These are phyloP conservation scores for Boletus tylopilopsis DNA, from an alignment of 768 basidiomycete genomes.

Conservation along the genomic window DNA sequence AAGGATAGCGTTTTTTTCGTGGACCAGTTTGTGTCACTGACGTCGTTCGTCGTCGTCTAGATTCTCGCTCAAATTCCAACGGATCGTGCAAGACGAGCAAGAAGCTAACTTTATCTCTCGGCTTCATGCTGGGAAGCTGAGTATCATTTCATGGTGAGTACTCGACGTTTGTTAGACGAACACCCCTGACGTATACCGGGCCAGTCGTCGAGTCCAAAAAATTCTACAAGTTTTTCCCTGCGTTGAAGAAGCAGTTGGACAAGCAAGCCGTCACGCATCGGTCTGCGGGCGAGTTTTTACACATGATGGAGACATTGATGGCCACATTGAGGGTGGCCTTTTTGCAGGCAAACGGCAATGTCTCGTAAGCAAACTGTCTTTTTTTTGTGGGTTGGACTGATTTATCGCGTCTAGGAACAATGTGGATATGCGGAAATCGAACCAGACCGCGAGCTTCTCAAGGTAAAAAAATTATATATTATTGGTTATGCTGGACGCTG, in stretches of 20 bases:
- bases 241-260: constrained; percentile 45
- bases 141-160: constrained; percentile 62
- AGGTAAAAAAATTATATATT: too few relatives aligned
- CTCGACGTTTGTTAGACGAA: neutral
- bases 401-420: neutral
- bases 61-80: constrained; percentile 54
- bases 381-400: too few relatives aligned
- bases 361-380: too few relatives aligned
- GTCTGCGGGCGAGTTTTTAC: constrained; percentile 51
- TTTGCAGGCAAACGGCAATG: too few relatives aligned
- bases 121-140: constrained; percentile 51
- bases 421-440: constrained; percentile 45
- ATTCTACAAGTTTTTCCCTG: constrained; percentile 53
- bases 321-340: constrained; percentile 57
- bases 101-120: constrained; percentile 59
- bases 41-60: constrained; percentile 26
- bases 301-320: constrained; percentile 60
- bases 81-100: constrained; percentile 59
- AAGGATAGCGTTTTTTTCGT: constrained; percentile 10
- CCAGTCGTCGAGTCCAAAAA: constrained; percentile 60
- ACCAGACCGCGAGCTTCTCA: constrained; percentile 47
- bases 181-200: constrained; percentile 1
- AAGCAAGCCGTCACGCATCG: constrained; percentile 46
- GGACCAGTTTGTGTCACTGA: neutral
- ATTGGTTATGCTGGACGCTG: too few relatives aligned